Evolutionary conservation across 2,329 filamentous ascomycete species (phyloP).

Genomic region (Pestalotiopsis fici): DNA sequence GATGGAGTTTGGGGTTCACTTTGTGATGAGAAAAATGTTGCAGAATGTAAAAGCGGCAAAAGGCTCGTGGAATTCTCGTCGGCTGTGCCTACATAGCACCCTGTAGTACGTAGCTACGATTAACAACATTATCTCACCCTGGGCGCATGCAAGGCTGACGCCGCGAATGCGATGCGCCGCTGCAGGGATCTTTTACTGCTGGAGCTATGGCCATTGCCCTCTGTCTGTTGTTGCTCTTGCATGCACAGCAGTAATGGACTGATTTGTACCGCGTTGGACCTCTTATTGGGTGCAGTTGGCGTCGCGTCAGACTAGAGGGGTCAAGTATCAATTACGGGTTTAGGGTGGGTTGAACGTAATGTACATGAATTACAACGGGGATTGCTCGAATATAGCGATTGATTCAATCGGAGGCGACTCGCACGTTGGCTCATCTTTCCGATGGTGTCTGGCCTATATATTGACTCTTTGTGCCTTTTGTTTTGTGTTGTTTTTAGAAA

Average conservation of each 20-base stretch:
- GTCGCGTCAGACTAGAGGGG: too few relatives aligned
- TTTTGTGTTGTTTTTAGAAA: too few relatives aligned
- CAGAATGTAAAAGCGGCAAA: not conserved
- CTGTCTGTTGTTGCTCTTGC: not conserved
- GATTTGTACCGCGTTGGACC: too few relatives aligned
- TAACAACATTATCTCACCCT: not conserved
- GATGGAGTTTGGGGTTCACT: not conserved
- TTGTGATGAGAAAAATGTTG: not conserved
- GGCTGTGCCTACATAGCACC: not conserved
- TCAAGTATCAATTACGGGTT: not conserved
- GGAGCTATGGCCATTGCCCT: not conserved
- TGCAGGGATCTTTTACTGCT: not conserved
- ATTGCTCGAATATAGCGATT: too few relatives aligned
- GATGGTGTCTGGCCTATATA: too few relatives aligned
- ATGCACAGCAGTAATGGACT: too few relatives aligned
- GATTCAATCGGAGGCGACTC: too few relatives aligned
- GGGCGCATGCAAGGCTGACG: not conserved
- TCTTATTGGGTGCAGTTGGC: too few relatives aligned
- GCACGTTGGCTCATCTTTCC: too few relatives aligned
- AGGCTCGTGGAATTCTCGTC: not conserved
- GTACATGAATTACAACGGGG: too few relatives aligned
- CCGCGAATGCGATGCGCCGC: not conserved
- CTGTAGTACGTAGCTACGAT: not conserved
- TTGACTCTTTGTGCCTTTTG: too few relatives aligned
- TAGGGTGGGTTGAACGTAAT: too few relatives aligned